Conservation (phyloP, 495 filamentous ascomycete species). For the Daldinia bambusicola region DNA sequence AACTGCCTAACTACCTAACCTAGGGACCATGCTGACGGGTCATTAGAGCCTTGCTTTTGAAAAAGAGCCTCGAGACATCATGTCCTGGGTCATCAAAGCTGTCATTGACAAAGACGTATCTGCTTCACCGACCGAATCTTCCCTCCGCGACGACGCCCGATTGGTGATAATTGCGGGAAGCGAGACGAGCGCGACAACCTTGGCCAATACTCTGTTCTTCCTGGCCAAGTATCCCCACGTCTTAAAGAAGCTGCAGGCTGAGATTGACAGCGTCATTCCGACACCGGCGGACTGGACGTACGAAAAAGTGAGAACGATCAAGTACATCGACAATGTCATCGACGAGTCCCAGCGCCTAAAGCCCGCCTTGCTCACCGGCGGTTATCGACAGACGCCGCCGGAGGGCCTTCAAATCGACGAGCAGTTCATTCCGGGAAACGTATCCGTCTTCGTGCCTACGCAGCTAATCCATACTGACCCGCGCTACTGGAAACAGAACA, state of each 20-base stretch:
- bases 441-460: conserved; percentile 41
- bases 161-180: conserved; percentile 40
- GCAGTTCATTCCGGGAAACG: conserved; percentile 60
- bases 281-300: conserved; percentile 39
- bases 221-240: conserved; percentile 29
- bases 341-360: conserved; percentile 64
- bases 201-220: conserved; percentile 32
- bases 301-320: conserved; percentile 33
- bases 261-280: conserved; percentile 26
- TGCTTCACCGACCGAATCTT: conserved; percentile 25
- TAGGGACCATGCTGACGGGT: too few species aligned
- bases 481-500: conserved; percentile 53
- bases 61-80: conserved; percentile 35
- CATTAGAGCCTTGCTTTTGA: conserved; percentile 8
- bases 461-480: conserved; percentile 47
- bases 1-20: too few species aligned
- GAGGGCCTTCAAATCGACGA: conserved; percentile 61
- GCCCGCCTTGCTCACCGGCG: conserved; percentile 51
- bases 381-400: conserved; percentile 54
- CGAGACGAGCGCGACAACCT: conserved; percentile 32
- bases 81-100: conserved; percentile 45
- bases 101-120: conserved; percentile 32
- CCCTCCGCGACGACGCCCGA: conserved; percentile 35
- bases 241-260: conserved; percentile 35
- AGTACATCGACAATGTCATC: conserved; percentile 60